These are phyloP conservation scores for Sordaria brevicollis DNA, from an alignment of 495 filamentous ascomycete species.

Conservation along the genomic window DNA sequence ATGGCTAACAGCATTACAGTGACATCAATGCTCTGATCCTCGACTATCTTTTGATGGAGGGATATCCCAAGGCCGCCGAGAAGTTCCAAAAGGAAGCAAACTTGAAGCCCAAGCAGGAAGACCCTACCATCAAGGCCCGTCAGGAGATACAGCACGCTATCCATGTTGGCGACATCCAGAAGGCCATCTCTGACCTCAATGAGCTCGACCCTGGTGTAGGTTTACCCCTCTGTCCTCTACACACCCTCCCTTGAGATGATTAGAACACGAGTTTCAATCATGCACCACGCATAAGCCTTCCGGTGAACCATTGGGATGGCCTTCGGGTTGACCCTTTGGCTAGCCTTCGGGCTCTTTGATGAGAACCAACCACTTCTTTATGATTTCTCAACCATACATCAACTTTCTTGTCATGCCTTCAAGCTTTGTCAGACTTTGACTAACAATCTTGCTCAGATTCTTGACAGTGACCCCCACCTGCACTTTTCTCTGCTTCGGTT, in stretches of 20 bases:
- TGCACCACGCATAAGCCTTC: conserved; percentile 98
- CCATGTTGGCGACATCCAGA: conserved; percentile 71
- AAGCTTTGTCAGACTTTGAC: background rate
- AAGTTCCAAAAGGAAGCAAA: conserved; percentile 95
- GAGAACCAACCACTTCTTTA: conserved; percentile 90
- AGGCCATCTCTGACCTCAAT: conserved; percentile 78
- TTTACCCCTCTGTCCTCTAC: background rate
- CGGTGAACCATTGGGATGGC: conserved; percentile 18
- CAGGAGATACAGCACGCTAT: conserved; percentile 74
- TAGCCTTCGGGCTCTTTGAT: conserved; percentile 48
- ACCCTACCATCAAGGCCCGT: conserved; percentile 62
- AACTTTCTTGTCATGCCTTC: background rate
- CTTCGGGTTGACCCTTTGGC: background rate
- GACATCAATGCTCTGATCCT: conserved; percentile 94
- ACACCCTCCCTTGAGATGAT: conserved; percentile 60
- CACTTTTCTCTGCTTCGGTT: conserved; percentile 87
- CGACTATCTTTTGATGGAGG: conserved; percentile 94
- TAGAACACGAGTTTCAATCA: conserved; percentile 74
- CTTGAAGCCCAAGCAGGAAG: conserved; percentile 58
- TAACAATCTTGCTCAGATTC: conserved; percentile 47
- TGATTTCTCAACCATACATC: conserved; percentile 43
- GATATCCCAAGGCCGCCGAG: conserved; percentile 83
- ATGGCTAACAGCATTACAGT: conserved; percentile 36
- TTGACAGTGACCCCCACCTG: conserved; percentile 73
- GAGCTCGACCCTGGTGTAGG: conserved; percentile 85